A percentile compares a stretch with the other conserved stretches of the same genome.
Conservation (phyloP, 768 basidiomycete genomes). For the Amanita jacksonii region DNA sequence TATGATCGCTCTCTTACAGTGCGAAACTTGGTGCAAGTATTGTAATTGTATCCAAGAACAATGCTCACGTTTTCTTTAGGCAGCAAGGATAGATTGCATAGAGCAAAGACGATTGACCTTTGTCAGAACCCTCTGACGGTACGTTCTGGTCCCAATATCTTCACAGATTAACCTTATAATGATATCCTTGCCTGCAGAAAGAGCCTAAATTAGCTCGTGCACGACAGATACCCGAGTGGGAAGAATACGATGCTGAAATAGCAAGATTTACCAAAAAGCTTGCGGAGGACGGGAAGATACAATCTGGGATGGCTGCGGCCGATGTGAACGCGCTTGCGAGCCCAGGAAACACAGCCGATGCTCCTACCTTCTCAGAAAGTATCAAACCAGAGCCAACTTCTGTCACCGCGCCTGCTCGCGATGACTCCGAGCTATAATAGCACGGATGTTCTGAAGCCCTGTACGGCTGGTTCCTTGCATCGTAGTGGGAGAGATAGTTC, state of each 20-base stretch:
- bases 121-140: slow-evolving; percentile 96
- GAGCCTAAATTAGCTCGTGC: slow-evolving; percentile 93
- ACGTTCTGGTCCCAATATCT: slow-evolving; percentile 17
- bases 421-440: no score
- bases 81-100: slow-evolving; percentile 72
- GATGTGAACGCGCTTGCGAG: slow-evolving; percentile 63
- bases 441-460: no score
- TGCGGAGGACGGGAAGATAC: slow-evolving; percentile 60
- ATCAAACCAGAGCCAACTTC: not conserved
- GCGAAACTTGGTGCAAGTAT: slow-evolving; percentile 94
- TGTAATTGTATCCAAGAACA: not conserved
- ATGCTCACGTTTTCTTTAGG: slow-evolving; percentile 27
- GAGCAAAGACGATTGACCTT: slow-evolving; percentile 87
- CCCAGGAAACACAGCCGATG: slow-evolving; percentile 15
- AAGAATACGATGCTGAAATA: slow-evolving; percentile 87
- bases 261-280: slow-evolving; percentile 70
- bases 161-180: not conserved
- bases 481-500: not conserved
- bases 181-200: slow-evolving; percentile 48
- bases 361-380: not conserved
- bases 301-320: slow-evolving; percentile 54
- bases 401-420: not conserved
- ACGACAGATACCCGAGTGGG: slow-evolving; percentile 96
- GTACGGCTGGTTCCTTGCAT: not conserved
- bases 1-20: slow-evolving; percentile 34